These are phyloP conservation scores for Suillus alpinus DNA, from an alignment of 768 basidiomycete genomes.

Conservation along the genomic window DNA sequence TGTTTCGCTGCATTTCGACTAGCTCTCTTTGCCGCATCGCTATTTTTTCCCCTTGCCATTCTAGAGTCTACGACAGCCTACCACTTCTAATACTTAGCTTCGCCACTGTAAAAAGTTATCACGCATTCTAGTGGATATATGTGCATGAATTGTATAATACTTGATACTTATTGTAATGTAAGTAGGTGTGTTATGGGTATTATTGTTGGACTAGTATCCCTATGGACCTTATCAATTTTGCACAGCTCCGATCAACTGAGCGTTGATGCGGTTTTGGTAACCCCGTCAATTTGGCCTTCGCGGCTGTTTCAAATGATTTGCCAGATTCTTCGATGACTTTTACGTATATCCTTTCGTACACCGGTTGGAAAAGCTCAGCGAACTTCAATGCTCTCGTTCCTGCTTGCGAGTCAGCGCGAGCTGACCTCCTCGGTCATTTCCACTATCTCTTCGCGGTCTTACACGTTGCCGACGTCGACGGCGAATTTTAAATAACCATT, in stretches of 20 bases:
- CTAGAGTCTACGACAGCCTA: slow-evolving; percentile 31
- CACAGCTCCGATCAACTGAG: slow-evolving; percentile 20
- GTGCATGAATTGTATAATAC: slow-evolving; percentile 38
- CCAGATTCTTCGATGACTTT: slow-evolving; percentile 7
- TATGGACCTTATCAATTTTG: slow-evolving; percentile 1
- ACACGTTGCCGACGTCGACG: slow-evolving; percentile 6
- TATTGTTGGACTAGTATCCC: not conserved
- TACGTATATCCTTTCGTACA: slow-evolving; percentile 22
- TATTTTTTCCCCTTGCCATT: slow-evolving; percentile 14
- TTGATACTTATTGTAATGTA: slow-evolving; percentile 28
- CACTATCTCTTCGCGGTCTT: not conserved
- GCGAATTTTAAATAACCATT: slow-evolving; percentile 3
- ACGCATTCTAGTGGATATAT: slow-evolving; percentile 34
- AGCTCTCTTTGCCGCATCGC: slow-evolving; percentile 14
- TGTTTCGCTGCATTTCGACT: slow-evolving; percentile 18
- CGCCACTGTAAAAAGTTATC: slow-evolving; percentile 32
- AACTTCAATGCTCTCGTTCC: slow-evolving; percentile 11
- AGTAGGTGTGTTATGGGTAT: slow-evolving; percentile 18
- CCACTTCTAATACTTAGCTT: slow-evolving; percentile 29
- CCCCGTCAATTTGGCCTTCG: slow-evolving; percentile 24
- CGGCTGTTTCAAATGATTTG: slow-evolving; percentile 23
- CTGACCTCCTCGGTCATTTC: not conserved
- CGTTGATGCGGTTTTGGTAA: slow-evolving; percentile 31
- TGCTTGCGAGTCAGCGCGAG: slow-evolving; percentile 5
- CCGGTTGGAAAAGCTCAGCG: slow-evolving; percentile 8